phyloP scores from a whole-genome alignment of 2,329 filamentous ascomycete genomes.

The Allantophomopsis cytisporea region DNA sequence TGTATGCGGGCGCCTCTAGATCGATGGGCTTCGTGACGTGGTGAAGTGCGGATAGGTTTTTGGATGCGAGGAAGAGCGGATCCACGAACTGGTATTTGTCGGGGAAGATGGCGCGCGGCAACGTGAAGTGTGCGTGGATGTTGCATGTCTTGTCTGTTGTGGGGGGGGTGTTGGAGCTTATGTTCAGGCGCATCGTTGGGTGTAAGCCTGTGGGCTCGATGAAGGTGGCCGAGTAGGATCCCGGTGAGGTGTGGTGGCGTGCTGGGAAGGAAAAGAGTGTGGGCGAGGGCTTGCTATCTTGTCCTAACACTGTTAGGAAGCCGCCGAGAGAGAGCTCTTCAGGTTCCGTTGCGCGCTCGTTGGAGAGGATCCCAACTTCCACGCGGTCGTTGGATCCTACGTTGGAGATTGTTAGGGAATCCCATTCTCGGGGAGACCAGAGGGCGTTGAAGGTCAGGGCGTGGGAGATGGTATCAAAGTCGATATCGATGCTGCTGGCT shows the following conservation, averaged over 20 bases:
- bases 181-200: slow-evolving; percentile 58
- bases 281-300: slow-evolving; percentile 57
- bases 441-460: slow-evolving; percentile 49
- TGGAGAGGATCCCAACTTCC: slow-evolving; percentile 69
- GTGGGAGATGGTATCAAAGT: slow-evolving; percentile 58
- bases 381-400: slow-evolving; percentile 34
- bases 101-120: slow-evolving; percentile 70
- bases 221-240: slow-evolving; percentile 50
- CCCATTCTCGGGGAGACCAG: slow-evolving; percentile 33
- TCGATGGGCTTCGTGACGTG: slow-evolving; percentile 68
- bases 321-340: slow-evolving; percentile 72
- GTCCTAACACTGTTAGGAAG: slow-evolving; percentile 63
- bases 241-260: slow-evolving; percentile 49
- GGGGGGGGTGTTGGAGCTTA: slow-evolving; percentile 39
- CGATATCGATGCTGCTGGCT: slow-evolving; percentile 60
- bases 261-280: slow-evolving; percentile 76
- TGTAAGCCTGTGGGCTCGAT: slow-evolving; percentile 68
- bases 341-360: slow-evolving; percentile 47
- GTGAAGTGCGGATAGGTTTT: slow-evolving; percentile 58
- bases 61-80: slow-evolving; percentile 63
- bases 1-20: slow-evolving; percentile 81
- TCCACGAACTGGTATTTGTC: slow-evolving; percentile 79
- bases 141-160: slow-evolving; percentile 47
- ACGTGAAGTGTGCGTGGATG: slow-evolving; percentile 67
- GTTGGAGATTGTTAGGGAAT: slow-evolving; percentile 12